A percentile compares a stretch with the other conserved stretches of the same genome.
Evolutionary conservation across 106 monocot genomes (phyloP).

Genomic region (Dioscorea dumetorum): DNA sequence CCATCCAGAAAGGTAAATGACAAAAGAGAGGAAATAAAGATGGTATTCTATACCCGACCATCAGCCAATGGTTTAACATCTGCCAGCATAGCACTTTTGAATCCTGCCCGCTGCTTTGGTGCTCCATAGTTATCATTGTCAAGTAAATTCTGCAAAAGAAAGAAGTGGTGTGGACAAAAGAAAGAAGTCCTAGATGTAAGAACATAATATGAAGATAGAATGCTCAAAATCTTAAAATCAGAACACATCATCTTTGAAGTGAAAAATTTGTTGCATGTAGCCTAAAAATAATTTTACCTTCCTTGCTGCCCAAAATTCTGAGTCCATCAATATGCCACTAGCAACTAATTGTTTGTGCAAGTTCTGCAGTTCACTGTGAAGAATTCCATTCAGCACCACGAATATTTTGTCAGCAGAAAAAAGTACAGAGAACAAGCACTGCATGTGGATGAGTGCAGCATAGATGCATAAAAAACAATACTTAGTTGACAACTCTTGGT

Average conservation of each 20-base stretch:
- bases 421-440: background rate
- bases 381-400: constrained; percentile 3
- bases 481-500: no score
- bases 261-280: background rate
- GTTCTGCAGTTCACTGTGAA: constrained; percentile 86
- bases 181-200: background rate
- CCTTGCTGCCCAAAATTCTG: constrained; percentile 96
- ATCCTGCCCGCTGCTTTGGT: constrained; percentile 74
- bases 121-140: constrained; percentile 35
- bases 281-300: constrained; percentile 41
- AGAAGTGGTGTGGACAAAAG: no score
- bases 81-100: constrained; percentile 96
- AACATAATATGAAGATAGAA: no score
- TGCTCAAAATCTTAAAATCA: background rate
- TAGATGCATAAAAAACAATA: no score
- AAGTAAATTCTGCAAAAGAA: constrained; percentile 57
- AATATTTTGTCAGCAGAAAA: background rate
- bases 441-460: background rate
- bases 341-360: constrained; percentile 87
- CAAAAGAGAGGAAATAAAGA: constrained; percentile 12
- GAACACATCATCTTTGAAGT: background rate
- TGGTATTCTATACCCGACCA: constrained; percentile 69
- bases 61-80: constrained; percentile 94
- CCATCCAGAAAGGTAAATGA: background rate
- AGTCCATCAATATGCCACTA: constrained; percentile 67